phyloP scores from a whole-genome alignment of 1,139 yeast species.

The Casaregolazyma suthepensis region DNA sequence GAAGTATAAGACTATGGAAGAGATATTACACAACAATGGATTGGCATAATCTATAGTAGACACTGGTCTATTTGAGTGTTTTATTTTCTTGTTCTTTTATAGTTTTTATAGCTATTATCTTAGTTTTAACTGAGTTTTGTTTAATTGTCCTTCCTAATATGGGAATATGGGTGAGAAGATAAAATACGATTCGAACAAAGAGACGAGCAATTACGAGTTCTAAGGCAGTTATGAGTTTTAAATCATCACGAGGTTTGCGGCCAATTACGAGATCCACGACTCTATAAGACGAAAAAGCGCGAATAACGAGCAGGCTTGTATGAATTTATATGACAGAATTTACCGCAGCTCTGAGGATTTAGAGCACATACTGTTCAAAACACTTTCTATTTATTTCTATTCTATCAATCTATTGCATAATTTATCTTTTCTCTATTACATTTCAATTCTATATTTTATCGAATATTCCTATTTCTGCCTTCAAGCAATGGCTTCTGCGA shows the following conservation, averaged over 20 bases:
- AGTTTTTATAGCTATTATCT: background rate
- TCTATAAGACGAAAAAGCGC: too few relatives aligned
- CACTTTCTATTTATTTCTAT: background rate
- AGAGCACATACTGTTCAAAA: background rate
- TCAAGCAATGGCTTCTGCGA: too few relatives aligned
- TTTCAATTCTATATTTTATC: background rate
- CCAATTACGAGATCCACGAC: too few relatives aligned
- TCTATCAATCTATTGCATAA: background rate
- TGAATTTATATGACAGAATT: too few relatives aligned
- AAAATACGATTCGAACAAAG: background rate
- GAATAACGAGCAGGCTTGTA: too few relatives aligned
- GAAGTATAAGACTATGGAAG: conserved; percentile 19
- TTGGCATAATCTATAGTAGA: conserved; percentile 12
- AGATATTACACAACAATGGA: conserved; percentile 20
- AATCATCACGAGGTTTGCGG: too few relatives aligned
- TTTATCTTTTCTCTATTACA: background rate
- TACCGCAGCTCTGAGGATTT: too few relatives aligned
- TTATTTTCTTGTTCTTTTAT: background rate
- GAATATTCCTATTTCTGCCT: background rate
- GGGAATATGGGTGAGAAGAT: background rate
- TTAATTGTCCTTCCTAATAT: background rate
- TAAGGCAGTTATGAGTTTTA: too few relatives aligned
- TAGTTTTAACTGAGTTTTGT: background rate
- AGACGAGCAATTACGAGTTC: background rate
- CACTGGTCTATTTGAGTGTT: background rate